Base-by-base conservation (phyloP, 2,329 filamentous ascomycete species). In the Albifimbria verrucaria region DNA sequence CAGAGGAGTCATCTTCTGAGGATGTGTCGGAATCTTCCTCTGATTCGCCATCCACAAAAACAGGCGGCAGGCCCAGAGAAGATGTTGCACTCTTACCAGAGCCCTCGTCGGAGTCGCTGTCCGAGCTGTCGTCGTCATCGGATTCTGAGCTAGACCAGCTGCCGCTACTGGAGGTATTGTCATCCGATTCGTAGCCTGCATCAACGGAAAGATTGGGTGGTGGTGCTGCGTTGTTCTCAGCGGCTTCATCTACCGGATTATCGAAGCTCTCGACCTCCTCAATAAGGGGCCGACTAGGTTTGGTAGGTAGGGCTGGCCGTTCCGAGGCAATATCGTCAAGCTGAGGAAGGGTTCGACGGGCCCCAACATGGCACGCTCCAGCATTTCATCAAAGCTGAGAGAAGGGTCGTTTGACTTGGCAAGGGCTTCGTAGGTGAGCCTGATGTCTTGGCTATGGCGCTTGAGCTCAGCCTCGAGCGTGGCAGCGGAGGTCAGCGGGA, bases 351-450 rank as follows among this genome's bases (percentile, higher is more conserved):
- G 15, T 12, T 39, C 32, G 12, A 39, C 5, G 11, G 32, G 32
- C 4, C 62, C 57, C 3, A 55, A 54, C 22, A 71, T 47, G 11
- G 59, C 62, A 7, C 53, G 56, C 5, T 72, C 67, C 58, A 67
- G 62, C 52, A 68, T 66, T 18, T 68, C 68, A 23, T 70, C 64
- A 47, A 68, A 69, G 46, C 59, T 64, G 7, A 70, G 53, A 1
- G 65, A 63, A 2, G 66, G 58, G 11, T 72, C 68, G 18, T 66
- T 65, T 2, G 62, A 61, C 43, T 65, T 61, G 1, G 62, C 52
- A 6, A 80, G 62, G 4, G 62, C 59, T 3, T 66, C 57, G 53
- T 76, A 80, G 0, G 76, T 68, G 17, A 57, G 63, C 17, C 65
- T 65, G 7, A 74, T 48, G 52, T 78, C 62, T 11, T 67, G 65